Evolutionary conservation across 2,329 filamentous ascomycete species (phyloP), one percentile per base, ranked within the genome.

Genomic region (Hypoxylon sp.): DNA sequence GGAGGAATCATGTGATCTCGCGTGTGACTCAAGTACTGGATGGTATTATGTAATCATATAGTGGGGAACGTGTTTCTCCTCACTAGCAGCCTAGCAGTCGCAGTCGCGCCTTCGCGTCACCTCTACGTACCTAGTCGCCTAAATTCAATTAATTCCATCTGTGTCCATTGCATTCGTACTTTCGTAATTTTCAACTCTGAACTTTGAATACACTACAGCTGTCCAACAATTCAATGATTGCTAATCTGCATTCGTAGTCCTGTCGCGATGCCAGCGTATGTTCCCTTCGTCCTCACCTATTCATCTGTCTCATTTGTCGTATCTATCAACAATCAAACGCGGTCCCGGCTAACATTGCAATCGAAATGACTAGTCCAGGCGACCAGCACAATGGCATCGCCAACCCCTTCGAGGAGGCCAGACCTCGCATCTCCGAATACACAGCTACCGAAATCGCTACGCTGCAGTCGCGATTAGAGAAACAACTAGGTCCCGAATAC

Each of bases 401-500:
- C 75, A 98, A 98, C 76, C 94, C 94, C 6, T 99, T 96, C 79
- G 90, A 93, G 78, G 91, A 95, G 73, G 79, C 82, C 1, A 86
- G 86, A 76, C 88, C 86, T 53, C 88, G 88, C 45, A 86, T 97
- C 30, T 90, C 87, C 57, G 89, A 92, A 77, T 99, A 93, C 82
- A 97, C 94, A 0, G 93, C 94, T n/a, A 85, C 89, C 73, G 91
- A 99, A 78, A 95, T 98, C 64, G 94, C 94, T 21, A 95, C 93
- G 0, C 85, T 99, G 13, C 92, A 97, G 76, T 89, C 89, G 71
- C 90, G 93, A 32, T 88, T 99, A 30, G 93, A 98, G 77, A 97
- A 94, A 77, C 94, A 98, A 77, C 88, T 99, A 10, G 96, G 96
- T 0, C 96, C 96, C 0, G 97, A 99, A 81, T 99, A 97, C 79